Percentiles rank a stretch among this genome's conserved stretches.
Conservation (phyloP, 2,329 filamentous ascomycete genomes). For the Fusarium penzigii region DNA sequence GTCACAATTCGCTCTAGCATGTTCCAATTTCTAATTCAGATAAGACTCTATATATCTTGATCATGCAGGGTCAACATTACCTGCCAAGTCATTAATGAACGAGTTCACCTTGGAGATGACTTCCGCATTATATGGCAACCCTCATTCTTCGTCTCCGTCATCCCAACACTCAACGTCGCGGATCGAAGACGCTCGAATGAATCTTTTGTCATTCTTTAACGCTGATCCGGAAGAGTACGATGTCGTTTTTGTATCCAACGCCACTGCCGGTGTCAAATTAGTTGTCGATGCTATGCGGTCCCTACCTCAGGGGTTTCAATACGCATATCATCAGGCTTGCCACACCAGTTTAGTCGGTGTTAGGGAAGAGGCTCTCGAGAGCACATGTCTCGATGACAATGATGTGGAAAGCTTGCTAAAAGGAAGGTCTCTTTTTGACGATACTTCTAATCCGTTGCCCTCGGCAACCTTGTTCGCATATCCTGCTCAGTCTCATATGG, state of each 20-base stretch:
- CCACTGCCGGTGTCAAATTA: slow-evolving; percentile 87
- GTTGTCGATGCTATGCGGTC: slow-evolving; percentile 77
- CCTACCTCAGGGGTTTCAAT: slow-evolving; percentile 71
- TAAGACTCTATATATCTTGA: slow-evolving; percentile 80
- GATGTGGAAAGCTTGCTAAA: slow-evolving; percentile 68
- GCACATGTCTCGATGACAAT: slow-evolving; percentile 65
- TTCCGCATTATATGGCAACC: slow-evolving; percentile 81
- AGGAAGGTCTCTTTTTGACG: slow-evolving; percentile 34
- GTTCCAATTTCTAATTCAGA: neutral
- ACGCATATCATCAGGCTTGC: slow-evolving; percentile 78
- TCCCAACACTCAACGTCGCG: slow-evolving; percentile 75
- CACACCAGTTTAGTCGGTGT: slow-evolving; percentile 88
- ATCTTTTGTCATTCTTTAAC: slow-evolving; percentile 74
- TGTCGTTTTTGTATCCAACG: slow-evolving; percentile 87
- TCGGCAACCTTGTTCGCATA: slow-evolving; percentile 68
- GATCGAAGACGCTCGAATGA: slow-evolving; percentile 74
- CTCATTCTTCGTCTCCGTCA: slow-evolving; percentile 81
- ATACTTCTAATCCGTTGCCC: slow-evolving; percentile 15
- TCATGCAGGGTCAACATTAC: slow-evolving; percentile 90
- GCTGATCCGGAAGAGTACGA: slow-evolving; percentile 83
- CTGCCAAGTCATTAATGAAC: slow-evolving; percentile 78
- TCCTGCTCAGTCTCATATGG: slow-evolving; percentile 91
- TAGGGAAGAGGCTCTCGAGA: slow-evolving; percentile 67
- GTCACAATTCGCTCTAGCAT: neutral
- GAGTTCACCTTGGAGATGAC: slow-evolving; percentile 78